Conservation (phyloP, 805 yeast species). For the Starmerella floris region DNA sequence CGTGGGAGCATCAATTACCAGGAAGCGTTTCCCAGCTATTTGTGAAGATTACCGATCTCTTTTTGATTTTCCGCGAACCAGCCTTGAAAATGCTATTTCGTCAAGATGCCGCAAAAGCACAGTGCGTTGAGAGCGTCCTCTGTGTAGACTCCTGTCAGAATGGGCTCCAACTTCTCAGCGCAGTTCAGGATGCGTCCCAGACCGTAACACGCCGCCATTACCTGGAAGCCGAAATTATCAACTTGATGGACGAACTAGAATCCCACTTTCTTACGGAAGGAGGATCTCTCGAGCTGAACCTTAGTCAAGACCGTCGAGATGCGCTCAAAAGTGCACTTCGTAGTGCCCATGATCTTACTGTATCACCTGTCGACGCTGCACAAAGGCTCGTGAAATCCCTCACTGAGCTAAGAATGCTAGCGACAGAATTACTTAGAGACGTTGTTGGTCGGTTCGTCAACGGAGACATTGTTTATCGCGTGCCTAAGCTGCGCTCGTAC, state of each 20-base stretch:
- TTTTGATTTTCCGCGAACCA: slow-evolving; percentile 13
- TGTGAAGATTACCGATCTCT: slow-evolving; percentile 1
- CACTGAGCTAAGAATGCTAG: background rate
- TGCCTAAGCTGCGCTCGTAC: slow-evolving; percentile 5
- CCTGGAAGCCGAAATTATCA: background rate
- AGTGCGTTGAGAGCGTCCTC: slow-evolving; percentile 9
- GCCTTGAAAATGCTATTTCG: slow-evolving; percentile 15
- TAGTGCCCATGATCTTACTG: background rate
- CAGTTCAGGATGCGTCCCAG: background rate
- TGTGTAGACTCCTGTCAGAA: slow-evolving; percentile 9
- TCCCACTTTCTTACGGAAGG: slow-evolving; percentile 1
- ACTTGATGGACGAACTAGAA: background rate
- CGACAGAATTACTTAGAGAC: slow-evolving; percentile 1
- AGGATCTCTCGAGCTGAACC: slow-evolving; percentile 13
- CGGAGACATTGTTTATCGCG: background rate
- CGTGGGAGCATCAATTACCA: slow-evolving; percentile 4
- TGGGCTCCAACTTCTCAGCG: background rate
- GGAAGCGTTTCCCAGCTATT: background rate
- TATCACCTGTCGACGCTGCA: background rate
- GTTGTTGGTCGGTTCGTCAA: background rate
- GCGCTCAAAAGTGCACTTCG: background rate
- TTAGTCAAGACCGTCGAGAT: slow-evolving; percentile 4
- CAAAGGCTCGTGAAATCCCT: background rate
- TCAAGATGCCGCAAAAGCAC: slow-evolving; percentile 5
- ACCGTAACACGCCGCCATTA: slow-evolving; percentile 2